A percentile compares a stretch with the other conserved stretches of the same genome.
Conservation (phyloP, 345 rosid genomes). For the Acer campestre region DNA sequence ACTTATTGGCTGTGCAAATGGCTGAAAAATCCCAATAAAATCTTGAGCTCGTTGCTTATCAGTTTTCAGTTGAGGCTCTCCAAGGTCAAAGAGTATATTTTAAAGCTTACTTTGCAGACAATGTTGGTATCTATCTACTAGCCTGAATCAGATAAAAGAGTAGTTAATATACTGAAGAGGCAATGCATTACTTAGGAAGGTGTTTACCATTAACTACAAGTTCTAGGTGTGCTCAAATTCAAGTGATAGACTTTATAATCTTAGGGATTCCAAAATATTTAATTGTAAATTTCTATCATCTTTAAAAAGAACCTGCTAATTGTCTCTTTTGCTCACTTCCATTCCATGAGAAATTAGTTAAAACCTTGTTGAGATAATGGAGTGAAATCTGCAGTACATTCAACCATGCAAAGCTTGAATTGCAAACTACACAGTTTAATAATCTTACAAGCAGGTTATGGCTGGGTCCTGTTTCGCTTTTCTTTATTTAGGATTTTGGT, state of each 20-base stretch:
- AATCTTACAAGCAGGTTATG: background rate
- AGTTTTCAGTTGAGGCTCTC: background rate
- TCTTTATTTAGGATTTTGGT: background rate
- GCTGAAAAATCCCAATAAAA: background rate
- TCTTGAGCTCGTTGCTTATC: background rate
- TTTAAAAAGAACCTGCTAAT: background rate
- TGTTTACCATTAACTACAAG: background rate
- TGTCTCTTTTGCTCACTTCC: background rate
- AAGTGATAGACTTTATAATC: background rate
- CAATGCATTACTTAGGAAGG: no score
- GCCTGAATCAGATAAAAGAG: no score
- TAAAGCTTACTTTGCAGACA: background rate
- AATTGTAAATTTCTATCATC: background rate
- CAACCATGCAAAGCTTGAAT: background rate
- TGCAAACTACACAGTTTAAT: background rate
- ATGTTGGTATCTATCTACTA: background rate
- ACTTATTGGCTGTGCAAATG: constrained; percentile 7
- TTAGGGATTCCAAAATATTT: background rate
- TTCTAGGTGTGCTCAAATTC: background rate
- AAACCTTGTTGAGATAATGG: background rate
- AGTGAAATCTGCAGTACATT: background rate
- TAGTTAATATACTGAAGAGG: background rate
- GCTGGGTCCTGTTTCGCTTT: background rate
- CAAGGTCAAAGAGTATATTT: background rate
- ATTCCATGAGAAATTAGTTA: background rate